Evolutionary conservation across 352 stramenopile genomes (phyloP), one percentile per base, ranked within the genome.

Genomic region (Phytophthora ohioensis): DNA sequence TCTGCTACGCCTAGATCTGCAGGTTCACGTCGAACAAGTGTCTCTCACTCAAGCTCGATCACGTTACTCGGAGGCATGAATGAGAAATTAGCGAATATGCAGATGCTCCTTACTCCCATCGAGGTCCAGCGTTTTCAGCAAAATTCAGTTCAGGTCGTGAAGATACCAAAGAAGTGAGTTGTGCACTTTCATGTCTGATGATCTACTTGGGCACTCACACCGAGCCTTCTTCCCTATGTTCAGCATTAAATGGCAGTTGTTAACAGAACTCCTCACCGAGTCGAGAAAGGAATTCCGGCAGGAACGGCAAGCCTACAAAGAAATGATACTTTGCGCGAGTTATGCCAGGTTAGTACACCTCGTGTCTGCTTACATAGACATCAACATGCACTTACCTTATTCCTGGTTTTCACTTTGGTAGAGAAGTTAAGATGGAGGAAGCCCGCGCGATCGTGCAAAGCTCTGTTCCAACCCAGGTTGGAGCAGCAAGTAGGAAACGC

Each of bases 71-170:
- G 76, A 35, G 72, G 81, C 49, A 88, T 93, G 71, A 73, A 91
- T 51, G 82, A 88, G 47, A 82, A 87, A 38, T 64, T 93, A 35
- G 78, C 74, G 13, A 84, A 52, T 8, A 92, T 92, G 87, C 87
- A 93, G 75, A 86, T 90, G 61, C 80, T 93, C 57, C 67, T 93
- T 34, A 92, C 85, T 7, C 85, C 87, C 4, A 85, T 95, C 34
- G 85, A 95, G 76, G 71, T 93, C 43, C 84, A 92, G 64, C 84
- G 87, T 4, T 56, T 93, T 15, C 85, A 93, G 48, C 78, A 87
- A 64, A 80, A 80, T 46, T 62, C 81, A 0, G 74, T 75, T 57
- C 84, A 91, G 46, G 60, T 95, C 34, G 81, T 95, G 48, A 88
- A 85, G 39, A 81, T 95, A 30, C 72, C 85, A 3, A 92, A 91